A percentile compares a stretch with the other conserved stretches of the same genome.
Conservation (phyloP, 2,329 filamentous ascomycete genomes). For the Scytalidium lignicola region DNA sequence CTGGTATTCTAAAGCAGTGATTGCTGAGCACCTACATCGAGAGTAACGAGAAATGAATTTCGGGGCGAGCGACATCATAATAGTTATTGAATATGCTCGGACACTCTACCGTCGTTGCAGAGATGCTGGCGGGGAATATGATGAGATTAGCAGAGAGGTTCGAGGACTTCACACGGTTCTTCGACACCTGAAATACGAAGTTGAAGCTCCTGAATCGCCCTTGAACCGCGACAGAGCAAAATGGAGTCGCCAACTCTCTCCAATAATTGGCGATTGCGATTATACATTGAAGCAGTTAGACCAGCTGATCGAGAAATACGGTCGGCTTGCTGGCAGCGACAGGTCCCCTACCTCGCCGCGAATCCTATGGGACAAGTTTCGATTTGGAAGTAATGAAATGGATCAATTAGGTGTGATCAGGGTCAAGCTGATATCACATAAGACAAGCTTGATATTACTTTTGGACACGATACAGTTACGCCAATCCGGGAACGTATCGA, state of each 20-base stretch:
- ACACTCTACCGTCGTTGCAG: constrained; percentile 50
- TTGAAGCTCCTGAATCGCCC: constrained; percentile 50
- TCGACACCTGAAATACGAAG: constrained; percentile 53
- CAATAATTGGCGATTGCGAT: constrained; percentile 51
- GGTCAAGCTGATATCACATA: constrained; percentile 45
- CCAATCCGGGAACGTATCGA: constrained; percentile 36
- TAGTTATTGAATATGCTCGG: constrained; percentile 49
- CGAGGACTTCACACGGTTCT: constrained; percentile 50
- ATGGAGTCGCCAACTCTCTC: constrained; percentile 44
- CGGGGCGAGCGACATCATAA: constrained; percentile 42
- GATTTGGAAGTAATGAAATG: constrained; percentile 25
- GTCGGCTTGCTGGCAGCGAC: constrained; percentile 16
- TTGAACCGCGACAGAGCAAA: constrained; percentile 41
- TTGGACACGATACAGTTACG: constrained; percentile 53
- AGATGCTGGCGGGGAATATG: constrained; percentile 42
- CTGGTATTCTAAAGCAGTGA: not conserved
- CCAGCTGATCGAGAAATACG: constrained; percentile 44
- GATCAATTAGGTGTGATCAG: constrained; percentile 25
- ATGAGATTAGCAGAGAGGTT: constrained; percentile 44
- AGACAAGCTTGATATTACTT: constrained; percentile 48
- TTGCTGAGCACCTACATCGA: not conserved
- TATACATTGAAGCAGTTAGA: constrained; percentile 51
- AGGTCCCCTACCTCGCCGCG: constrained; percentile 10
- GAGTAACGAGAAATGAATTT: constrained; percentile 22
- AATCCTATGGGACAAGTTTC: constrained; percentile 21